Evolutionary conservation across 805 yeast species (phyloP).

Genomic region (Maudiozyma barnettii): DNA sequence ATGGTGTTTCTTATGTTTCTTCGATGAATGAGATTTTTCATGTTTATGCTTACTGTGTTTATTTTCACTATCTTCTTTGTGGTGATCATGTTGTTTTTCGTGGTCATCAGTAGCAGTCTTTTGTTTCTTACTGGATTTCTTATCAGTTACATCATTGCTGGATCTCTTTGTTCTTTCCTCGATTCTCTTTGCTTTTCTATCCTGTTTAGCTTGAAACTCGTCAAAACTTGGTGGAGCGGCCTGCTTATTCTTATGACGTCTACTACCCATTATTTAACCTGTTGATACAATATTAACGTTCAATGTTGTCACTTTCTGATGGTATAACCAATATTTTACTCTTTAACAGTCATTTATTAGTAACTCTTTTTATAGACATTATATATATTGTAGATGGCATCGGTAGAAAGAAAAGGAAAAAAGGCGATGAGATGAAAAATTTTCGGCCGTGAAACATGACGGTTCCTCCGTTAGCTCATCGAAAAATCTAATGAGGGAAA

Average conservation of each 20-base stretch:
- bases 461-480: constrained; percentile 1
- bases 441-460: constrained; percentile 5
- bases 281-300: no score
- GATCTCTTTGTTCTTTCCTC: constrained; percentile 24
- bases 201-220: constrained; percentile 56
- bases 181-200: constrained; percentile 30
- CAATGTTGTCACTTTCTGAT: no score
- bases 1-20: constrained; percentile 11
- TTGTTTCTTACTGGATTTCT: constrained; percentile 10
- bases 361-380: no score
- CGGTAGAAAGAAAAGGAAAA: not conserved
- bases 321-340: no score
- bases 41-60: not conserved
- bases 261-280: constrained; percentile 54
- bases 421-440: constrained; percentile 12
- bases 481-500: not conserved
- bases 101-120: not conserved
- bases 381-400: no score
- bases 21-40: not conserved
- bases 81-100: constrained; percentile 3
- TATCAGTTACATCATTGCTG: constrained; percentile 5
- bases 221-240: constrained; percentile 85
- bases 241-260: constrained; percentile 88
- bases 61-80: not conserved
- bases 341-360: no score